These are phyloP conservation scores for Suillus paluster DNA, from an alignment of 768 basidiomycete species.

Conservation along the genomic window DNA sequence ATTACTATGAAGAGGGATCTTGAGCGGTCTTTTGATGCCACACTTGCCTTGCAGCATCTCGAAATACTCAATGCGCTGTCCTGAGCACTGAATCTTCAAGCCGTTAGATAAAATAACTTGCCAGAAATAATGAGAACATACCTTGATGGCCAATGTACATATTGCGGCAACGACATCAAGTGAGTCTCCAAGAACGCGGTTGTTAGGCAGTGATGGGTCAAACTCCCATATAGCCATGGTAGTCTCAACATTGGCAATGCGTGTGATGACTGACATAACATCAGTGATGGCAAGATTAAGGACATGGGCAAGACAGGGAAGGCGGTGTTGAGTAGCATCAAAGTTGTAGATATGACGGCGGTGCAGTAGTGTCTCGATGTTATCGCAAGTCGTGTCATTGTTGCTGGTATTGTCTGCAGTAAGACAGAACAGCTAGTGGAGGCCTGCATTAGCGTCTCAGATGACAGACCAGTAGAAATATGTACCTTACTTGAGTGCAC, in stretches of 20 bases:
- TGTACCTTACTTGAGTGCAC: slow-evolving; percentile 25
- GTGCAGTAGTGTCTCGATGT: slow-evolving; percentile 20
- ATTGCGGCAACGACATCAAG: slow-evolving; percentile 37
- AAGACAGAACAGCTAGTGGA: slow-evolving; percentile 11
- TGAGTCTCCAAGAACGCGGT: slow-evolving; percentile 28
- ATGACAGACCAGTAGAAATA: slow-evolving; percentile 5
- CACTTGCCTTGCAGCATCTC: slow-evolving; percentile 22
- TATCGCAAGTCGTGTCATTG: slow-evolving; percentile 23
- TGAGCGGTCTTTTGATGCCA: slow-evolving; percentile 18
- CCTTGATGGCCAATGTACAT: slow-evolving; percentile 12
- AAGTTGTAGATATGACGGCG: slow-evolving; percentile 10
- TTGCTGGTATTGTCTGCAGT: slow-evolving; percentile 28
- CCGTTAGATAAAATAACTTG: slow-evolving; percentile 12
- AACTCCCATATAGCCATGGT: slow-evolving; percentile 39
- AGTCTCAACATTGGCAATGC: slow-evolving; percentile 32
- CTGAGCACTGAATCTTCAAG: slow-evolving; percentile 25
- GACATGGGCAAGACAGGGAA: slow-evolving; percentile 33
- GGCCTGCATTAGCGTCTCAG: too few species aligned
- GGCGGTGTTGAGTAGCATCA: slow-evolving; percentile 21
- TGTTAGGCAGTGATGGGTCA: slow-evolving; percentile 28
- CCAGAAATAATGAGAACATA: slow-evolving; percentile 25
- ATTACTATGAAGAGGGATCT: slow-evolving; percentile 29
- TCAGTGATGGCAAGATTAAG: slow-evolving; percentile 29
- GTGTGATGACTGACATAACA: slow-evolving; percentile 35
- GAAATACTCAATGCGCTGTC: slow-evolving; percentile 28